Evolutionary conservation across 345 rosid species (phyloP).

Genomic region (Populus alba): DNA sequence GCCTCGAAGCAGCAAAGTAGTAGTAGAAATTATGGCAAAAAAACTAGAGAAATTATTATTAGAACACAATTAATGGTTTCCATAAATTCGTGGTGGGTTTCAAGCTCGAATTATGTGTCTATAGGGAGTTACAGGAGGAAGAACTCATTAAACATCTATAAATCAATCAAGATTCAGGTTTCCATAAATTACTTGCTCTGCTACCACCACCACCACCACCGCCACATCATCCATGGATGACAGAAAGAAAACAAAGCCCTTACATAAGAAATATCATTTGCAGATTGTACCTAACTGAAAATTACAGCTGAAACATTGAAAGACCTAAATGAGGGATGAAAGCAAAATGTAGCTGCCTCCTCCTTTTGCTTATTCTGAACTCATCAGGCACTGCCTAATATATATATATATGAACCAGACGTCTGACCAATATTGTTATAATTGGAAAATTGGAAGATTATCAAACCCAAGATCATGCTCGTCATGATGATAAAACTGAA

Average conservation of each 20-base stretch:
- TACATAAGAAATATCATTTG: not conserved
- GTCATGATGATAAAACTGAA: not conserved
- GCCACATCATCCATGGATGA: not conserved
- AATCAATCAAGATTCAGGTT: not conserved
- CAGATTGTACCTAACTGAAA: not conserved
- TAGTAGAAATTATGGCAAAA: not conserved
- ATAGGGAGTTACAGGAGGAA: not conserved
- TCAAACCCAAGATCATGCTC: not conserved
- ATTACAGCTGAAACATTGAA: not conserved
- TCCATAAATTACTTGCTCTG: not conserved
- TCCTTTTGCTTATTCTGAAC: not conserved
- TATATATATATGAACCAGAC: too few species aligned
- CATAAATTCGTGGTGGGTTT: not conserved
- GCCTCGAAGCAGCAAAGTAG: not conserved
- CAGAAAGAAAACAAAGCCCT: not conserved
- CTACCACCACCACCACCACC: not conserved
- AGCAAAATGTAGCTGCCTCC: slow-evolving; percentile 1
- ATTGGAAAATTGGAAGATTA: not conserved
- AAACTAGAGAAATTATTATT: not conserved
- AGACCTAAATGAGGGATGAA: not conserved
- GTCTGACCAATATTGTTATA: not conserved
- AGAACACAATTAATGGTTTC: not conserved
- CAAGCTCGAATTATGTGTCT: not conserved
- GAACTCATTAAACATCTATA: not conserved
- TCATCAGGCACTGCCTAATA: not conserved